Conservation (phyloP, 495 filamentous ascomycete species). For the Hypomontagnella monticulosa region DNA sequence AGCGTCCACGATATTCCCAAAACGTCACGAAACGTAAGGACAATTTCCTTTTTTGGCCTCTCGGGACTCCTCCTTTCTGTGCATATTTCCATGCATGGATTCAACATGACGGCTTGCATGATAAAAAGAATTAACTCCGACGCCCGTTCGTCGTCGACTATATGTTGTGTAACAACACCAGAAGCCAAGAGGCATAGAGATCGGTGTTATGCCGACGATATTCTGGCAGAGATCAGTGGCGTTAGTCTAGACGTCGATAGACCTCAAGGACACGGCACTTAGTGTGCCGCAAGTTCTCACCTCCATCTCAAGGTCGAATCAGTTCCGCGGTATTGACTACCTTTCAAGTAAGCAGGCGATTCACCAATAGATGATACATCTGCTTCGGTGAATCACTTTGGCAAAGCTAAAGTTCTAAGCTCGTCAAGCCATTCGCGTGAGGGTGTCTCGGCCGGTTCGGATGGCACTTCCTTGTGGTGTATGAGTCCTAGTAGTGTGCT, state of each 20-base stretch:
- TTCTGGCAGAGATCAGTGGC: slow-evolving; percentile 11
- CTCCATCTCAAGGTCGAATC: too few species aligned
- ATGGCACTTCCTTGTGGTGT: too few species aligned
- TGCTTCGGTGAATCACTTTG: too few species aligned
- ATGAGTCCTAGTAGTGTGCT: too few species aligned
- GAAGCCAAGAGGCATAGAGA: not conserved
- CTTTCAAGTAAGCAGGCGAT: too few species aligned
- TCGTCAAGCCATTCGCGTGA: too few species aligned
- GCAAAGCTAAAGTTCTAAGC: too few species aligned
- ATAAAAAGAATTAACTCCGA: slow-evolving; percentile 22
- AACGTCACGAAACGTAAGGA: not conserved
- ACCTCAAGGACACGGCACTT: slow-evolving; percentile 12
- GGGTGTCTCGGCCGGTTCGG: too few species aligned
- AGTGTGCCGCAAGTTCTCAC: not conserved
- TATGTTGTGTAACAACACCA: slow-evolving; percentile 27
- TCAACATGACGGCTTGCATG: not conserved
- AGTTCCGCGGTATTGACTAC: too few species aligned
- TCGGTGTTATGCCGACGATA: slow-evolving; percentile 3
- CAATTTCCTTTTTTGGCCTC: not conserved
- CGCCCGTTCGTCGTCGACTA: slow-evolving; percentile 4
- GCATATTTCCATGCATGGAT: slow-evolving; percentile 3
- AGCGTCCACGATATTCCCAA: not conserved
- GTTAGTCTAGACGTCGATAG: slow-evolving; percentile 8
- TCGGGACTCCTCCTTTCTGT: slow-evolving; percentile 5
- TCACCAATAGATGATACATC: too few species aligned